These are phyloP conservation scores for Trichosporon sp. DNA, from an alignment of 1,284 basidiomycete genomes.

Conservation along the genomic window DNA sequence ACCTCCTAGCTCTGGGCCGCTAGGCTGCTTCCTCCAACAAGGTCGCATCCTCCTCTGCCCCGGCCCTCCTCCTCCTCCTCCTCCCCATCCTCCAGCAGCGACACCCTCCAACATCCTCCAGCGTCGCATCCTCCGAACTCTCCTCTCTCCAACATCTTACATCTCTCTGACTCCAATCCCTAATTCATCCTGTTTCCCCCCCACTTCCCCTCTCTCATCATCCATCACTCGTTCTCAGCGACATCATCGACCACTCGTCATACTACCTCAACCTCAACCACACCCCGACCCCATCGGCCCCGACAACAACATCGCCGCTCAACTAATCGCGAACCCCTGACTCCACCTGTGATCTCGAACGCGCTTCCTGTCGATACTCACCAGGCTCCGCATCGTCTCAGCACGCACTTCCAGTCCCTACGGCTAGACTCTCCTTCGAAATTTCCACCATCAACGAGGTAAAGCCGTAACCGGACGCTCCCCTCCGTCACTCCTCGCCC, in stretches of 20 bases:
- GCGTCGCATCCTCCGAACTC: neutral
- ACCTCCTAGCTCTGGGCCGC: neutral
- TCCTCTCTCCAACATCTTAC: neutral
- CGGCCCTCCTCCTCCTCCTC: neutral
- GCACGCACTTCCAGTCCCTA: neutral
- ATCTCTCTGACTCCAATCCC: slow-evolving; percentile 3
- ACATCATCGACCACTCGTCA: neutral
- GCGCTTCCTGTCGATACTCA: neutral
- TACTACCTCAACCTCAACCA: neutral
- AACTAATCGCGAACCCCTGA: neutral
- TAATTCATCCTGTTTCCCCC: neutral
- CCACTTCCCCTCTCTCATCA: neutral
- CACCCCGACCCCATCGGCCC: neutral
- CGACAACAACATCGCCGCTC: neutral
- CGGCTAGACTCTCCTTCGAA: neutral
- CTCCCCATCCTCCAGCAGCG: neutral
- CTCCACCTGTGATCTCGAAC: neutral
- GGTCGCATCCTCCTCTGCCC: slow-evolving; percentile 4
- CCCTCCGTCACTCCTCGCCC: neutral
- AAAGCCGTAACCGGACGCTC: neutral
- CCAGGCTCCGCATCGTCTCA: neutral
- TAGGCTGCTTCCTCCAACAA: slow-evolving; percentile 2
- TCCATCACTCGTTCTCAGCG: neutral
- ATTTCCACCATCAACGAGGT: neutral
- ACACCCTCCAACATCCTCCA: neutral